Base-by-base conservation (phyloP, 768 basidiomycete genomes). In the Tricholoma sp. region DNA sequence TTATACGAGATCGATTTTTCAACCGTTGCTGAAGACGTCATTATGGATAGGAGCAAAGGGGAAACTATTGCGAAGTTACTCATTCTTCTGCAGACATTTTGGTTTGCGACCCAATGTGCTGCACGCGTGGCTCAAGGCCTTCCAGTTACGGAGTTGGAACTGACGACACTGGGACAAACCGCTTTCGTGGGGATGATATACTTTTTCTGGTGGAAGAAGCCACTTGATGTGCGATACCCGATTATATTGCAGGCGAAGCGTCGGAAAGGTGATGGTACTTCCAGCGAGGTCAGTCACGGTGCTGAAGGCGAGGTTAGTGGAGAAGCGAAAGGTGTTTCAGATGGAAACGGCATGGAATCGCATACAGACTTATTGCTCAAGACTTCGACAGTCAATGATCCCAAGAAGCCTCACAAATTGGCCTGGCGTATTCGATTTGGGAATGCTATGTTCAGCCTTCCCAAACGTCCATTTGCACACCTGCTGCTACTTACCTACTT, bases 191-290 rank as follows among this genome's bases (percentile, higher is more conserved):
- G 24, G 1, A 28, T 51, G n/a, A 51, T 51, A 33, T 37, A 37
- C 17, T 33, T 51, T 24, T 20, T 51, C 24, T 51, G 50, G 50
- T 51, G 50, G 50, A 37, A 51, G 2, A 51, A 51, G 17, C 50
- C 50, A 12, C 12, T 51, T 33, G 33, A n/a, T 20, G 50, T 51
- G 7, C 33, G 50, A 37, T 20, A 36, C 24, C 50, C 50, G 24
- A 52, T 52, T 15, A 41, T 12, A 24, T 28, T 17, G 13, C 20
- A 28, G 2, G 24, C 36, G 8, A 39, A 41, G 32, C 15, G 10
- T 32, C 10, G 17, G 11, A 32, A 36, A 1, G 31, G 29, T 31
- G 2, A 7, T 6, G 15, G 28, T n/a, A 13, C 50, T 12, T 24
- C 24, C 4, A 4, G 24, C 24, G 24, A 24, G 24, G 24, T 24